Evolutionary conservation across 2,329 filamentous ascomycete species (phyloP).

Genomic region (Calonectria pseudoreteaudii): DNA sequence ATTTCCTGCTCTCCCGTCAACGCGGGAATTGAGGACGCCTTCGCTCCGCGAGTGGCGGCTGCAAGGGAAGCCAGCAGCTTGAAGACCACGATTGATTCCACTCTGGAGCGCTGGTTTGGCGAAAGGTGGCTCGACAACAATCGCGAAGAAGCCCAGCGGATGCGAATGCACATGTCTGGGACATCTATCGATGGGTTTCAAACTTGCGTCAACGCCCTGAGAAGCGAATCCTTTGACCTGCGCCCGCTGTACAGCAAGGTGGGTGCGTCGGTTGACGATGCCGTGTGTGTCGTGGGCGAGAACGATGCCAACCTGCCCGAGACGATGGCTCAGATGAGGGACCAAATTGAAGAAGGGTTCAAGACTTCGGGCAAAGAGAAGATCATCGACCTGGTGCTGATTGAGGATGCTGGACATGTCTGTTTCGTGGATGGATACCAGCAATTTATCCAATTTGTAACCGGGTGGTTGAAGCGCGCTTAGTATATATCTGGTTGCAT

Average conservation of each 20-base stretch:
- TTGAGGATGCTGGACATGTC: conserved; percentile 53
- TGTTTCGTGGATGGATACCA: conserved; percentile 53
- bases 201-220: conserved; percentile 54
- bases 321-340: conserved; percentile 53
- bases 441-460: conserved; percentile 38
- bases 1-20: conserved; percentile 53
- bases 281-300: conserved; percentile 54
- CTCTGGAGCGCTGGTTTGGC: conserved; percentile 57
- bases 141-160: conserved; percentile 48
- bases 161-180: conserved; percentile 50
- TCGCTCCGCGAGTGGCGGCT: conserved; percentile 49
- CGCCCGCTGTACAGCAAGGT: conserved; percentile 49
- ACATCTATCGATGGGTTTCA: conserved; percentile 56
- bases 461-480: conserved; percentile 25
- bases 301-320: conserved; percentile 55
- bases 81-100: conserved; percentile 45
- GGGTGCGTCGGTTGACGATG: conserved; percentile 49
- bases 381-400: conserved; percentile 48
- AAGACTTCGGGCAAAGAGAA: conserved; percentile 37
- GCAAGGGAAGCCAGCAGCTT: conserved; percentile 49
- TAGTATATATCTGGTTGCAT: background rate
- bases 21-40: conserved; percentile 50
- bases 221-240: conserved; percentile 52
- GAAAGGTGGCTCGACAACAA: conserved; percentile 50
- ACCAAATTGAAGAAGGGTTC: conserved; percentile 49